phyloP scores from a whole-genome alignment of 2,329 filamentous ascomycete genomes.

The Trichoderma gracile region DNA sequence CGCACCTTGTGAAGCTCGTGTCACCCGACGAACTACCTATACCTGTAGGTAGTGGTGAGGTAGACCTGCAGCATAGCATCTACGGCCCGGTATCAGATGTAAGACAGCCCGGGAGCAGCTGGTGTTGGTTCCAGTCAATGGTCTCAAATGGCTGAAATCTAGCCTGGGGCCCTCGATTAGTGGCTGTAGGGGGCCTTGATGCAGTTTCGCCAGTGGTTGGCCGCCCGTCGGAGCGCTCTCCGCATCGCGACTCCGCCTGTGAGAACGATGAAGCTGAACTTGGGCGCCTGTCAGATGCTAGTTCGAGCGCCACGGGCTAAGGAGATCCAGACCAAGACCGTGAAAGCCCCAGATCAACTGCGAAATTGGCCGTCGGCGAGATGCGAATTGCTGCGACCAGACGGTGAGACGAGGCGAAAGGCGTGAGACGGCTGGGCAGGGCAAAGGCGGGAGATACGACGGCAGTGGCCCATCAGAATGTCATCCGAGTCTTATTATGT shows the following conservation, averaged over 20 bases:
- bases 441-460: background rate
- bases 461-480: background rate
- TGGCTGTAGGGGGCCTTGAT: background rate
- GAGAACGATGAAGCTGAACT: constrained; percentile 1
- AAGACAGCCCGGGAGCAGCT: background rate
- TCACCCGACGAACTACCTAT: no score
- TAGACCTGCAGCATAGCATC: background rate
- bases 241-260: background rate
- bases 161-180: background rate
- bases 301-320: background rate
- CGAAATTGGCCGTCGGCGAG: background rate
- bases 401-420: background rate
- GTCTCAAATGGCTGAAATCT: no score
- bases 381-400: background rate
- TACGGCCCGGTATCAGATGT: constrained; percentile 4
- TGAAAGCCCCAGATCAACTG: no score
- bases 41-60: no score
- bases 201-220: background rate
- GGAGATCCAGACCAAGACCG: no score
- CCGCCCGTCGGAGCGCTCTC: constrained; percentile 16
- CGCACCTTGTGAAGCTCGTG: no score
- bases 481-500: no score
- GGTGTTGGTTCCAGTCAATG: no score
- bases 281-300: constrained; percentile 19
- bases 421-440: no score